These are phyloP conservation scores for Dictyostelium purpureum DNA, from an alignment of 78 protist genomes.

Conservation along the genomic window DNA sequence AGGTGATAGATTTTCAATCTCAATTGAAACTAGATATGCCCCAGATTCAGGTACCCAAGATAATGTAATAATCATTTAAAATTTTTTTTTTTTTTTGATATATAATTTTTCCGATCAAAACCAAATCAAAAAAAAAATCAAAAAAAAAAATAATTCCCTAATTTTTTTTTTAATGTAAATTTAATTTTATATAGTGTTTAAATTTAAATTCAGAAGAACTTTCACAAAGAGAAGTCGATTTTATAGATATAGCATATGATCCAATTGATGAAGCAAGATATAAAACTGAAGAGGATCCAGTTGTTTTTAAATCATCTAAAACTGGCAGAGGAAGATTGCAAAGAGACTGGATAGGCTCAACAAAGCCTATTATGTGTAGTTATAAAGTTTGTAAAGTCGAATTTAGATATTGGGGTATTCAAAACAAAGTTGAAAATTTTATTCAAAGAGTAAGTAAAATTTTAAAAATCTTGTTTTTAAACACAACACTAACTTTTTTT, in stretches of 20 bases:
- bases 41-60: conserved; percentile 73
- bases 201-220: conserved; percentile 35
- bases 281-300: conserved; percentile 87
- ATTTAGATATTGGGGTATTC: conserved; percentile 90
- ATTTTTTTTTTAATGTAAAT: not conserved
- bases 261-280: conserved; percentile 74
- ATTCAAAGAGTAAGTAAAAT: conserved; percentile 36
- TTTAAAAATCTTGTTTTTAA: not conserved
- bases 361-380: conserved; percentile 80
- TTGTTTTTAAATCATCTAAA: conserved; percentile 69
- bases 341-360: conserved; percentile 70
- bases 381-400: conserved; percentile 88
- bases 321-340: conserved; percentile 90
- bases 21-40: conserved; percentile 75
- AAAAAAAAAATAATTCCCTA: conserved; percentile 6
- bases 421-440: conserved; percentile 83
- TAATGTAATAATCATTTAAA: conserved; percentile 55
- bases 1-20: conserved; percentile 78
- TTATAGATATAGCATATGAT: conserved; percentile 71
- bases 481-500: too few species aligned
- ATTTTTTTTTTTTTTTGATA: too few species aligned
- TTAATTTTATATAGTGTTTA: conserved; percentile 11
- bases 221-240: conserved; percentile 22
- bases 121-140: too few species aligned
- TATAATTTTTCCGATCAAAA: not conserved